Conservation (phyloP, 2,329 filamentous ascomycete species). For the Neofusicoccum sp. region DNA sequence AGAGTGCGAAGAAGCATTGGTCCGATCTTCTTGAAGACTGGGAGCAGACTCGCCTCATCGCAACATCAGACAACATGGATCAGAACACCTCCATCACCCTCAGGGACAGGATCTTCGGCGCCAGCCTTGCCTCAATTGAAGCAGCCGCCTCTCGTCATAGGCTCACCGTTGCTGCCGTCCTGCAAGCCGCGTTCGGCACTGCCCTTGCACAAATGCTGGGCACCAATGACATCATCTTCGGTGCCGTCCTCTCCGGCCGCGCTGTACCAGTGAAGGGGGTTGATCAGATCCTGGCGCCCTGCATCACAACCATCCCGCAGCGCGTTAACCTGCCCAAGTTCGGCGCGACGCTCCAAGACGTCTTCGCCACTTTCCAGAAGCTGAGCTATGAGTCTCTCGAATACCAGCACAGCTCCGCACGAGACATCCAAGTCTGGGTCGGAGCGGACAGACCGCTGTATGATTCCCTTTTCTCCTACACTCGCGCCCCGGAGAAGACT, state of each 20-base stretch:
- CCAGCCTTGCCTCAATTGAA: conserved; percentile 32
- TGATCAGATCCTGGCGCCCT: conserved; percentile 38
- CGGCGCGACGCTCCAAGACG: conserved; percentile 28
- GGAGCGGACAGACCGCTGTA: conserved; percentile 37
- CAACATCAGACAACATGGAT: conserved; percentile 27
- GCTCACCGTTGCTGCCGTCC: conserved; percentile 35
- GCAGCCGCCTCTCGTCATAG: conserved; percentile 30
- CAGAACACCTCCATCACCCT: background rate
- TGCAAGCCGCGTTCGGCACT: conserved; percentile 40
- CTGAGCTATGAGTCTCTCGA: conserved; percentile 34
- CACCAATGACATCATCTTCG: conserved; percentile 36
- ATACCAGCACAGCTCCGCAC: conserved; percentile 40
- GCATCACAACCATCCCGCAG: conserved; percentile 42
- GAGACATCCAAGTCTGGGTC: conserved; percentile 41
- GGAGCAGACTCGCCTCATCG: conserved; percentile 47
- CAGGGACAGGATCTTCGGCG: conserved; percentile 19
- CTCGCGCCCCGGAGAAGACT: conserved; percentile 24
- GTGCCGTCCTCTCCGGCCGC: conserved; percentile 38
- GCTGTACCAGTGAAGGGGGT: conserved; percentile 35
- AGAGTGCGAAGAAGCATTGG: conserved; percentile 28
- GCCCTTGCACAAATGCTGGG: conserved; percentile 34
- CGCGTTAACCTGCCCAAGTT: conserved; percentile 31
- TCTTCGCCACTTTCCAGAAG: conserved; percentile 29
- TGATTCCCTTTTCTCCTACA: conserved; percentile 40
- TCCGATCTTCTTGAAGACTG: conserved; percentile 34